These are phyloP conservation scores for Aspergillus sp. DNA, from an alignment of 2,329 filamentous ascomycete genomes.

Conservation along the genomic window DNA sequence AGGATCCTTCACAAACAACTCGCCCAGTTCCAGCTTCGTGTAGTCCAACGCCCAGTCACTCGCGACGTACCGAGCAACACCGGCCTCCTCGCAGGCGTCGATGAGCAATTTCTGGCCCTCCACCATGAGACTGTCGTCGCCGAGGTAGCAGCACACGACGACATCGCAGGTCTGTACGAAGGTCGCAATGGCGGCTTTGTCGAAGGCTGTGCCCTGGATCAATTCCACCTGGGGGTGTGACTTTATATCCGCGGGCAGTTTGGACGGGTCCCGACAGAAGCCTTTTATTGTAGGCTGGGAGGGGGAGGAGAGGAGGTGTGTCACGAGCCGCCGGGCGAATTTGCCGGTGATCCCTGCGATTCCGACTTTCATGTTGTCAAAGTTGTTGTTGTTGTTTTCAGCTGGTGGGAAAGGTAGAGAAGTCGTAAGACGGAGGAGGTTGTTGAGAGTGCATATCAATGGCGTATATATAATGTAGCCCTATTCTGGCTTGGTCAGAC, in stretches of 20 bases:
- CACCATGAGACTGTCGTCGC: slow-evolving; percentile 40
- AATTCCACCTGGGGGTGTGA: slow-evolving; percentile 19
- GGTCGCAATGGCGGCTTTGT: slow-evolving; percentile 21
- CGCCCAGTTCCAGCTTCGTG: slow-evolving; percentile 37
- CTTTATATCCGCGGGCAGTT: slow-evolving; percentile 15
- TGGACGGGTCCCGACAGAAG: slow-evolving; percentile 28
- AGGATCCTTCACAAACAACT: slow-evolving; percentile 41
- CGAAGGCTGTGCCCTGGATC: slow-evolving; percentile 27
- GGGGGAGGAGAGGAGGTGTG: slow-evolving; percentile 21
- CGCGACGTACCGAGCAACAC: slow-evolving; percentile 42
- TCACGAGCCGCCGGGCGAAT: slow-evolving; percentile 31
- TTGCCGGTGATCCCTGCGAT: slow-evolving; percentile 37
- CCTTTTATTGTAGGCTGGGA: slow-evolving; percentile 24
- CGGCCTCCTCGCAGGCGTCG: slow-evolving; percentile 37
- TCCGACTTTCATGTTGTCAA: slow-evolving; percentile 20
- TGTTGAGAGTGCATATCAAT: no score
- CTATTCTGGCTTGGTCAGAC: no score
- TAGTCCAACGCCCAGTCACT: slow-evolving; percentile 46
- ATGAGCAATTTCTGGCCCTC: slow-evolving; percentile 45
- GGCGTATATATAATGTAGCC: no score
- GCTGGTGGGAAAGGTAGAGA: no score
- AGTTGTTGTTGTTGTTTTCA: neutral
- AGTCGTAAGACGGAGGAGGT: no score
- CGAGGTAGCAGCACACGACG: slow-evolving; percentile 44
- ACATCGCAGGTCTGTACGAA: slow-evolving; percentile 36